Evolutionary conservation across 306 rosid genomes (phyloP).

Genomic region (Fagus crenata): DNA sequence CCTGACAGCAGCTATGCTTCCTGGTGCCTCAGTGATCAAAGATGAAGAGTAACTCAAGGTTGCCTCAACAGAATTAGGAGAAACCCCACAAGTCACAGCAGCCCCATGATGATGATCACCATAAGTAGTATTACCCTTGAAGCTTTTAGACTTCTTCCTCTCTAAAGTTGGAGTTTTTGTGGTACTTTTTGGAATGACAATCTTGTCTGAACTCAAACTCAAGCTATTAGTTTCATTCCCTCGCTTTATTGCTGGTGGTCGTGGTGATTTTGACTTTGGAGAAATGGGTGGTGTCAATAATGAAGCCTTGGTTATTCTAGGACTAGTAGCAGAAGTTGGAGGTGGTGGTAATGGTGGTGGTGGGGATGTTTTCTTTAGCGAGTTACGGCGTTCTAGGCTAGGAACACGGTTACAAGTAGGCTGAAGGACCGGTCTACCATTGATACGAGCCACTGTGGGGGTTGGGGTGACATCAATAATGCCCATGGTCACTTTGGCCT

Average conservation of each 20-base stretch:
- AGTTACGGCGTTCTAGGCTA: constrained; percentile 58
- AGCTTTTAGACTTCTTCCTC: constrained; percentile 89
- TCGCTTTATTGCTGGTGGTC: constrained; percentile 72
- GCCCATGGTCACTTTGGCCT: constrained; percentile 60
- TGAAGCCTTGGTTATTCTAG: constrained; percentile 35
- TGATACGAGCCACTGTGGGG: constrained; percentile 53
- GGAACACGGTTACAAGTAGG: constrained; percentile 82
- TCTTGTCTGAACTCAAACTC: constrained; percentile 64
- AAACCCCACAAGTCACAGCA: constrained; percentile 14
- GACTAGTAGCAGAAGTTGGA: constrained; percentile 32
- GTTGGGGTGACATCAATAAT: constrained; percentile 40
- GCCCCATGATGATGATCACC: constrained; percentile 30
- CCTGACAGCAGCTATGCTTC: constrained; percentile 93
- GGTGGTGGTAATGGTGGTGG: constrained; percentile 45
- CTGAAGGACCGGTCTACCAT: constrained; percentile 82
- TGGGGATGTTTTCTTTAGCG: constrained; percentile 59
- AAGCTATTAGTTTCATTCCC: constrained; percentile 63
- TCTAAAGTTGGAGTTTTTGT: constrained; percentile 56
- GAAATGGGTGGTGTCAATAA: constrained; percentile 57
- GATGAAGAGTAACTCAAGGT: constrained; percentile 73
- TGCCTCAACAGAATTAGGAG: constrained; percentile 43
- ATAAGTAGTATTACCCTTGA: constrained; percentile 40
- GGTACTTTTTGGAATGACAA: constrained; percentile 46
- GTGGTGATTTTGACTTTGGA: constrained; percentile 75
- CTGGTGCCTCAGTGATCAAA: constrained; percentile 83